These are phyloP conservation scores for Backusella tarrabulga DNA, from an alignment of 192 early-diverging fungal species.

Conservation along the genomic window DNA sequence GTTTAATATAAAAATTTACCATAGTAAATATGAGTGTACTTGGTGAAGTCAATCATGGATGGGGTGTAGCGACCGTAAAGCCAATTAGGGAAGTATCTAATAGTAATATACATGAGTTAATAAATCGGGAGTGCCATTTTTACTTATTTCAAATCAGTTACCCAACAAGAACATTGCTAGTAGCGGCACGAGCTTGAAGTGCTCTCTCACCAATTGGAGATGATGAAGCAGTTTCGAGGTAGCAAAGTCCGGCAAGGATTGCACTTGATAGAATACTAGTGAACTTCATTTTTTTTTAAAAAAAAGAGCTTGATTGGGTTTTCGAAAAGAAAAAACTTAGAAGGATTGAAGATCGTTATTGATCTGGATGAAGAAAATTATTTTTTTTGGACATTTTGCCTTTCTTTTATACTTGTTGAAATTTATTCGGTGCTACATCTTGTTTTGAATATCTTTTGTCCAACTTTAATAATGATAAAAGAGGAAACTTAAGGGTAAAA, in stretches of 20 bases:
- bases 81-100: conserved; percentile 27
- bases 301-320: neutral
- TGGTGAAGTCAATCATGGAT: conserved; percentile 19
- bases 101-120: neutral
- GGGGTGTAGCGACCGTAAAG: conserved; percentile 19
- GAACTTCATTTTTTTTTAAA: conserved; percentile 8
- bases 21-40: conserved; percentile 34
- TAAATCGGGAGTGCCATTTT: neutral
- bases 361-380: neutral
- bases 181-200: neutral
- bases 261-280: conserved; percentile 8
- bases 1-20: neutral
- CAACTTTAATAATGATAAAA: neutral
- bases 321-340: neutral
- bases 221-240: neutral
- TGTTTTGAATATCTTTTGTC: neutral
- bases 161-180: conserved; percentile 24
- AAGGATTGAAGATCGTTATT: neutral
- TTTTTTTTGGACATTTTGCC: neutral
- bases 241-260: neutral
- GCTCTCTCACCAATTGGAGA: neutral
- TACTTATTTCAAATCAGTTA: neutral
- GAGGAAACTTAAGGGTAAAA: neutral
- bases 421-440: neutral
- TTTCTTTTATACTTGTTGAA: conserved; percentile 4